Evolutionary conservation across 371 early-diverging fungal genomes (phyloP), one percentile per base, ranked within the genome.

Genomic region (Mucor piriformis): DNA sequence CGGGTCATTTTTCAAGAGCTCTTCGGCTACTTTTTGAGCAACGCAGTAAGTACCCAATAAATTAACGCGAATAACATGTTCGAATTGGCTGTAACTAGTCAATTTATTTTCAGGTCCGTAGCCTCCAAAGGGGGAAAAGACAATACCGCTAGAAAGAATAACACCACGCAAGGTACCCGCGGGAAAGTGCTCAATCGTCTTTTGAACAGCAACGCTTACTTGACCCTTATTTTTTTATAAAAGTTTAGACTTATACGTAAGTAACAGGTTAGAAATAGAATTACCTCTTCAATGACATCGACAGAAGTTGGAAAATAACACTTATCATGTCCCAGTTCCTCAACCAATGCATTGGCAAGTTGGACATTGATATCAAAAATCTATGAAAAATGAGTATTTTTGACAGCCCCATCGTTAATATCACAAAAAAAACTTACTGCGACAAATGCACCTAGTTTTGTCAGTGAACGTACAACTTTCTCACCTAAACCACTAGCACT

Each of bases 21-120:
- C 62, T 32, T 81, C 66, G 8, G 83, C 72, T 6, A 85, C 75
- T 54, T 84, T 65, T 27, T 85, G 77, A 34, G 79, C 79, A 13
- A 87, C 87, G 57, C 82, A 82, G 63, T 77, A 87, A 1, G 84
- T 77, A 29, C 86, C 87, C 4, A 85, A 24, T 13, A 87, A 50
- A 46, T 85, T 85, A 50, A 84, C 63, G n/a, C 68, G 66, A 25
- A 84, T 61, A 13, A 82, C 64, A 42, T 69, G 69, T 53, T 83
- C 59, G 67, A 85, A 83, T 53, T 80, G 76, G 0, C 61, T 37
- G 50, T 71, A 72, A 20, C 83, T 69, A n/a, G 79, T 77, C 21
- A 75, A 49, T 12, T 23, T 15, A 8, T 51, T 33, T n/a, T 70
- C 27, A 0, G 72, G 70, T 0, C 76, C 78, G 57, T 74, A 74